Conservation (phyloP, 441 rosid genomes). For the Bruguiera hainesii region DNA sequence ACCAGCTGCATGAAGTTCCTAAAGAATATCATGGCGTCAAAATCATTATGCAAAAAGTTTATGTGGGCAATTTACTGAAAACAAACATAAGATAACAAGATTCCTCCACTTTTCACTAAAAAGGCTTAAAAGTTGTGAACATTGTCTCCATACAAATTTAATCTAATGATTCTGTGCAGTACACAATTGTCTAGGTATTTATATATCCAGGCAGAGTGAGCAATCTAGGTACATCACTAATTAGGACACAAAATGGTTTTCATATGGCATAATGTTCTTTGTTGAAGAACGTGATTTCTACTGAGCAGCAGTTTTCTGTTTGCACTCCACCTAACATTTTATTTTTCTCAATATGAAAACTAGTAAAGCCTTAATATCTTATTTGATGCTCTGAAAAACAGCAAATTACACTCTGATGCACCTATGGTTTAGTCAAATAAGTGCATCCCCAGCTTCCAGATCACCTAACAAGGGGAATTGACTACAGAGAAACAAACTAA, state of each 20-base stretch:
- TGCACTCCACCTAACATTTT: background rate
- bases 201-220: too few relatives aligned
- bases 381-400: background rate
- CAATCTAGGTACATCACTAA: background rate
- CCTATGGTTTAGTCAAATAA: background rate
- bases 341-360: background rate
- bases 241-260: background rate
- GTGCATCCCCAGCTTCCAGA: background rate
- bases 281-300: background rate
- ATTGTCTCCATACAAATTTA: background rate
- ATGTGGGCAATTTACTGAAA: background rate
- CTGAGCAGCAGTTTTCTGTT: background rate
- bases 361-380: background rate
- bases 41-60: background rate
- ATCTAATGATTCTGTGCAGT: background rate
- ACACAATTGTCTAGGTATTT: too few relatives aligned
- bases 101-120: background rate
- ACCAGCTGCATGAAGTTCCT: constrained; percentile 83
- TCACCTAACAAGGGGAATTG: background rate
- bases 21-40: constrained; percentile 26
- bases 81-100: constrained; percentile 2
- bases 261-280: background rate
- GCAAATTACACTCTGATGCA: background rate
- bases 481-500: background rate
- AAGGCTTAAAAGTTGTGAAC: background rate